Evolutionary conservation across 73 alveolate genomes (phyloP).

Genomic region (Paramecium sonneborni): DNA sequence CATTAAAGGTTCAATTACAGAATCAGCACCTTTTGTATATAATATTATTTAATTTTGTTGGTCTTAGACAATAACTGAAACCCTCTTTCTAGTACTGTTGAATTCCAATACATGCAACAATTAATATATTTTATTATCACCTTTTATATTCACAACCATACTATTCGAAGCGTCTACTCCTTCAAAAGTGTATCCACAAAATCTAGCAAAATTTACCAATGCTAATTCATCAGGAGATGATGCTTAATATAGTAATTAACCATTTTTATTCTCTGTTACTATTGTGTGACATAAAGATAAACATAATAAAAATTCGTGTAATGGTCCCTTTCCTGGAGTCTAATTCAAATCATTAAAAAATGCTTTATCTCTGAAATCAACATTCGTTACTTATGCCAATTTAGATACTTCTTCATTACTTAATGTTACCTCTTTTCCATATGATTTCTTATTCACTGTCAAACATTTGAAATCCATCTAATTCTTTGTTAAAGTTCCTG

Average conservation of each 20-base stretch:
- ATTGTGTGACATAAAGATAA: conserved; percentile 85
- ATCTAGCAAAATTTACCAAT: conserved; percentile 91
- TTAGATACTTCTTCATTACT: background rate
- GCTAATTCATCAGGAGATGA: conserved; percentile 96
- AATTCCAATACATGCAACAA: conserved; percentile 47
- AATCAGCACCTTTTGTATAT: conserved; percentile 96
- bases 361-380: conserved; percentile 43
- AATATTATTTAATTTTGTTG: conserved; percentile 56
- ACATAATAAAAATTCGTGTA: conserved; percentile 67
- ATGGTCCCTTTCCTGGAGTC: background rate
- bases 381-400: conserved; percentile 28
- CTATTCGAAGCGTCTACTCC: conserved; percentile 69
- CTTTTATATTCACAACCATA: conserved; percentile 56
- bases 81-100: conserved; percentile 73
- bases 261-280: conserved; percentile 70
- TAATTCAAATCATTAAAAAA: conserved; percentile 47
- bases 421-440: conserved; percentile 65
- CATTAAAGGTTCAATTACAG: conserved; percentile 78
- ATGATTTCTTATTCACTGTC: conserved; percentile 70
- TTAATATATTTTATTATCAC: conserved; percentile 67
- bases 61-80: conserved; percentile 88
- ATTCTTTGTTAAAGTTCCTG: conserved; percentile 89
- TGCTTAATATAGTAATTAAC: conserved; percentile 81
- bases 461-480: conserved; percentile 81
- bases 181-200: conserved; percentile 68